Percentiles rank a stretch among this genome's conserved stretches.
These are phyloP conservation scores for Naganishia sp. DNA, from an alignment of 1,284 basidiomycete genomes.

Conservation along the genomic window DNA sequence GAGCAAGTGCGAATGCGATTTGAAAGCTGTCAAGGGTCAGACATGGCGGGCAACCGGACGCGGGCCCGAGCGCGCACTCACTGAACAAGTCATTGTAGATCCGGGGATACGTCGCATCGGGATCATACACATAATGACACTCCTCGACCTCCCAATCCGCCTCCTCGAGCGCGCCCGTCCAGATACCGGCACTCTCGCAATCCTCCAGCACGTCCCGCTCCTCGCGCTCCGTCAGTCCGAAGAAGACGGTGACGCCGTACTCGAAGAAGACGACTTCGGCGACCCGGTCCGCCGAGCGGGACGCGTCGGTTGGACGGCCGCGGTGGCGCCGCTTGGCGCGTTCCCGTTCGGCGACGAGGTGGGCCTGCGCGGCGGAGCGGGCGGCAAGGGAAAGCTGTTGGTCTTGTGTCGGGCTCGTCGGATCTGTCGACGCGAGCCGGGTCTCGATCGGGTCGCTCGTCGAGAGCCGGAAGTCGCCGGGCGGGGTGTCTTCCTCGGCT, in stretches of 20 bases:
- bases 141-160: slow-evolving; percentile 86
- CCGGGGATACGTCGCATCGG: slow-evolving; percentile 75
- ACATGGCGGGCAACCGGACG: slow-evolving; percentile 39
- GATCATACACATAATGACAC: slow-evolving; percentile 82
- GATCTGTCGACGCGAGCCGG: slow-evolving; percentile 9
- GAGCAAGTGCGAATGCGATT: slow-evolving; percentile 80
- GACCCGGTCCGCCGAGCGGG: slow-evolving; percentile 56
- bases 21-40: slow-evolving; percentile 64
- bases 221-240: slow-evolving; percentile 73
- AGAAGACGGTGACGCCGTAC: slow-evolving; percentile 78
- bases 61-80: slow-evolving; percentile 35
- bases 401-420: neutral
- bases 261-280: slow-evolving; percentile 85
- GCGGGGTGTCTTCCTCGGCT: neutral
- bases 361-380: slow-evolving; percentile 15
- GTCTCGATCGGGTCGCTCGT: slow-evolving; percentile 11
- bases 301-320: slow-evolving; percentile 30
- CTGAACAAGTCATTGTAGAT: slow-evolving; percentile 66
- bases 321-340: slow-evolving; percentile 13
- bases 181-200: slow-evolving; percentile 68
- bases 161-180: slow-evolving; percentile 61
- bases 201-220: slow-evolving; percentile 80
- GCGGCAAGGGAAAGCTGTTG: neutral
- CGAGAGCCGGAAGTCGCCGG: slow-evolving; percentile 1
- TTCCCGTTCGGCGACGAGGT: slow-evolving; percentile 16